Percentiles rank a stretch among this genome's conserved stretches.
These are phyloP conservation scores for Lactarius evosmus DNA, from an alignment of 768 basidiomycete species.

Conservation along the genomic window DNA sequence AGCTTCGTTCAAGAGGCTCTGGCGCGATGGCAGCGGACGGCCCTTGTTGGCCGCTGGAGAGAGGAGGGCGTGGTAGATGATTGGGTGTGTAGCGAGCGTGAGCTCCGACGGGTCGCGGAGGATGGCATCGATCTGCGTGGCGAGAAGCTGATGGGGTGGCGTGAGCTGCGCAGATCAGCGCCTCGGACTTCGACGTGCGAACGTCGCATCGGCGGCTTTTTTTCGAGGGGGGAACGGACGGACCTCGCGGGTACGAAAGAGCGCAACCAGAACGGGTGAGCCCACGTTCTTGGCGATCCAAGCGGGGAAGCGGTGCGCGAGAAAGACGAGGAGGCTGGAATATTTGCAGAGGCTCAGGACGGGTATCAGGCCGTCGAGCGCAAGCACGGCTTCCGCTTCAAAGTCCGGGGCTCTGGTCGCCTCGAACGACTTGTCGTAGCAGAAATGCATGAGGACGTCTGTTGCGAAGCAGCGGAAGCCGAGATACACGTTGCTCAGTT, in stretches of 20 bases:
- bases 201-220: neutral
- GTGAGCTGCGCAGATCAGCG: conserved; percentile 7
- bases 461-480: conserved; percentile 41
- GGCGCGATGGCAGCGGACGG: conserved; percentile 33
- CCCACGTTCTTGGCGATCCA: conserved; percentile 14
- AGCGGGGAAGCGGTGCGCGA: conserved; percentile 7
- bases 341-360: conserved; percentile 17
- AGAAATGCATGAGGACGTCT: conserved; percentile 43
- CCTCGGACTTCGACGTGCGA: neutral
- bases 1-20: conserved; percentile 31
- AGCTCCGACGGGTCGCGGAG: conserved; percentile 31
- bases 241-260: conserved; percentile 17
- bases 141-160: conserved; percentile 14
- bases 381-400: conserved; percentile 33
- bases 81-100: conserved; percentile 35
- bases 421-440: conserved; percentile 37
- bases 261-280: conserved; percentile 6
- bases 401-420: conserved; percentile 36
- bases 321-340: neutral
- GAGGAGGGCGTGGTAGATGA: conserved; percentile 39
- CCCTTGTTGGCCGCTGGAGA: conserved; percentile 28
- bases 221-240: conserved; percentile 7
- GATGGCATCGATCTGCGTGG: conserved; percentile 29
- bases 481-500: conserved; percentile 35
- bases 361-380: conserved; percentile 22